Evolutionary conservation across 257 asterid species (phyloP).

Genomic region (Capsicum pubescens): DNA sequence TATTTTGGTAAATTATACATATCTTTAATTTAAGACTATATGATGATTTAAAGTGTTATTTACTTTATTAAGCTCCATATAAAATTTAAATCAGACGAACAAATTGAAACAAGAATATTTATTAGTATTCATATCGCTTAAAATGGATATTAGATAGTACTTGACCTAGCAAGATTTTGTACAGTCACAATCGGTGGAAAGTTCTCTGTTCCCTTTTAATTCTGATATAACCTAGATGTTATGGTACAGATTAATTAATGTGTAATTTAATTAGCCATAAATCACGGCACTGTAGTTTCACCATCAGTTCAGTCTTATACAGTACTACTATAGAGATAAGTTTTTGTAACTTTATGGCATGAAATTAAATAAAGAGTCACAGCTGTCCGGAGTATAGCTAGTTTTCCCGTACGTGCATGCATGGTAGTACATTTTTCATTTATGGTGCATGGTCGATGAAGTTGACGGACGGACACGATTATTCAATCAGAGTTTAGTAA

Average conservation of each 20-base stretch:
- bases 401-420: not conserved
- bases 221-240: not conserved
- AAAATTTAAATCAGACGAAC: too few relatives aligned
- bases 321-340: not conserved
- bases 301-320: not conserved
- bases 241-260: not conserved
- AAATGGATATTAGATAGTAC: not conserved
- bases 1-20: too few relatives aligned
- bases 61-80: too few relatives aligned
- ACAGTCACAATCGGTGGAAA: not conserved
- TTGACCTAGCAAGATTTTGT: not conserved
- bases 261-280: not conserved
- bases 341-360: not conserved
- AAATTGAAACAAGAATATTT: too few relatives aligned
- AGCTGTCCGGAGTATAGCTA: not conserved
- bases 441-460: not conserved
- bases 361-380: conserved; percentile 17
- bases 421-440: not conserved
- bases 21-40: too few relatives aligned
- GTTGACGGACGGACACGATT: not conserved
- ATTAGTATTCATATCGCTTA: not conserved
- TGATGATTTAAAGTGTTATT: too few relatives aligned
- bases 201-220: not conserved
- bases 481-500: not conserved
- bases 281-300: not conserved